Evolutionary conservation across 148 eudicot species (phyloP).

Genomic region (Diospyros lotus): DNA sequence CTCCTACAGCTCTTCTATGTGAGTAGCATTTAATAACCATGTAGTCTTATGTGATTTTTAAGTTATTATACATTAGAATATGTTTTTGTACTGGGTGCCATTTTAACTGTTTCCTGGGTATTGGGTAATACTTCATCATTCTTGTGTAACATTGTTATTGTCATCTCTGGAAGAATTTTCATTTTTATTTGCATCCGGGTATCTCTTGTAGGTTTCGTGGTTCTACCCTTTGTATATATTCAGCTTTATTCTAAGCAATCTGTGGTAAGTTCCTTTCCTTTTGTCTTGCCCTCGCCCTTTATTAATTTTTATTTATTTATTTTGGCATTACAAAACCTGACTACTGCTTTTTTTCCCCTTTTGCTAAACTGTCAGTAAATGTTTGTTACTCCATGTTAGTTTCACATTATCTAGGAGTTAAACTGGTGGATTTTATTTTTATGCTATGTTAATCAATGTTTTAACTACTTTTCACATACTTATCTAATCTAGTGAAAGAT

Average conservation of each 20-base stretch:
- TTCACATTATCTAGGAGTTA: neutral
- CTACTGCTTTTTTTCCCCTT: neutral
- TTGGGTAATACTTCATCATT: neutral
- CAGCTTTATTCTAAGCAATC: constrained; percentile 82
- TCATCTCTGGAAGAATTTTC: neutral
- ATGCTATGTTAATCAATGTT: neutral
- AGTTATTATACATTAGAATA: neutral
- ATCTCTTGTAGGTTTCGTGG: constrained; percentile 69
- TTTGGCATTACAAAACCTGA: neutral
- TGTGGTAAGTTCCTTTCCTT: constrained; percentile 54
- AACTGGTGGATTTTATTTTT: neutral
- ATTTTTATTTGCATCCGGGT: constrained; percentile 8
- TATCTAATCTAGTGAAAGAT: neutral
- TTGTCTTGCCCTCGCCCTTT: neutral
- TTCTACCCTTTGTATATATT: constrained; percentile 83
- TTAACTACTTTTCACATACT: neutral
- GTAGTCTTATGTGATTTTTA: neutral
- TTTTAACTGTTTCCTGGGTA: neutral
- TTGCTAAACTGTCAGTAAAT: neutral
- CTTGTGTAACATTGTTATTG: neutral
- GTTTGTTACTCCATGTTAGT: too few species aligned
- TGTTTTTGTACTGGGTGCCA: neutral
- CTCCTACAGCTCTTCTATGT: constrained; percentile 46
- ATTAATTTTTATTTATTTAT: neutral
- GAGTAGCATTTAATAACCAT: constrained; percentile 7